Base-by-base conservation (phyloP, 75 land plant species). In the Sequoiadendron giganteum region DNA sequence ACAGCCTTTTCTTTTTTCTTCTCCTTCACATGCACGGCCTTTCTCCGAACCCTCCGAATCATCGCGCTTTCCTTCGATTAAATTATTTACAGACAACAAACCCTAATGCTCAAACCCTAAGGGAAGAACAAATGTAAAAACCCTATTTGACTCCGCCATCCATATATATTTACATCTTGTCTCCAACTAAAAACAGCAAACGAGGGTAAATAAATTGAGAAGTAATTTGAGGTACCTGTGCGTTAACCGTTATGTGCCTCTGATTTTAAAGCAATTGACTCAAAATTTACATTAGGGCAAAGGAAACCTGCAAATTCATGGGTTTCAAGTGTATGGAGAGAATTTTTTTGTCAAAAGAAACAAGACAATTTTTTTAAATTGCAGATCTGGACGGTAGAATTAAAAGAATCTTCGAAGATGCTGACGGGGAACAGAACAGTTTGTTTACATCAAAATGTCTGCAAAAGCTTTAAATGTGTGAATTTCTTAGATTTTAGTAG, bases 41-140 rank as follows among this genome's bases (percentile, higher is more conserved):
- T 91, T 72, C 94, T 68, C 52, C 93, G 25, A 77, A 93, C 94
- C 52, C 91, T 86, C 78, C 94, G 85, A 78, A 73, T 91, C 94
- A 93, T 93, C 36, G 28, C 90, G 88, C 15, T 34, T 75, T 6
- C n/a, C 32, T 32, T 32, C 1, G 34, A 30, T 75, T 72, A 30
- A n/a, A 75, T 32, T 11, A 32, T 32, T 75, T 30, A 75, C 77
- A 75, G 38, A 34, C 77, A 30, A 75, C 15, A 75, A 75, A 75
- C 34, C 77, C 77, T 75, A 75, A 14, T 75, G 13, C 38, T 34
- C 34, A 75, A 34, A 75, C 77, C 77, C 38, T 75, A 75, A 5
- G 76, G 65, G n/a, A 25, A 65, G n/a, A 65, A 25, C 8, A 25
- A 7, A 65, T 52, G 55, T 52, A 65, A 7, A 75, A 34, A 75